These are phyloP conservation scores for Aspergillus nidulans DNA, from an alignment of 495 filamentous ascomycete genomes.

Conservation along the genomic window DNA sequence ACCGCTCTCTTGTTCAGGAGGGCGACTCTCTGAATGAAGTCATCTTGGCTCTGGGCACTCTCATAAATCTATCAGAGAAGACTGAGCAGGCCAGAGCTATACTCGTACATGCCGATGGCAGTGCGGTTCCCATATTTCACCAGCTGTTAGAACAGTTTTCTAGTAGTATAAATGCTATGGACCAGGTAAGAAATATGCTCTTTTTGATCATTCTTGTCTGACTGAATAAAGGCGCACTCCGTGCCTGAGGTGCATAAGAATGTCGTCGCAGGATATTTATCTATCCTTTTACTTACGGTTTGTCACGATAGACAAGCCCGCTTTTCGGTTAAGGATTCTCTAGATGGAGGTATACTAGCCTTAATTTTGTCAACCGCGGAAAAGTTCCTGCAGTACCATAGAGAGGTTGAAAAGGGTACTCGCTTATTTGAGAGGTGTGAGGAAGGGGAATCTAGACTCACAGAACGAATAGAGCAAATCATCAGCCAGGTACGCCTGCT, in stretches of 20 bases:
- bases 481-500: constrained; percentile 30
- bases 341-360: constrained; percentile 57
- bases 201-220: not conserved
- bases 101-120: constrained; percentile 25
- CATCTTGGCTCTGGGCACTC: constrained; percentile 72
- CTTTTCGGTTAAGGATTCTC: constrained; percentile 42
- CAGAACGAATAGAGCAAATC: constrained; percentile 53
- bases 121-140: constrained; percentile 32
- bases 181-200: constrained; percentile 36
- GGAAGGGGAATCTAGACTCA: constrained; percentile 47
- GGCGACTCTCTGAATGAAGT: constrained; percentile 60
- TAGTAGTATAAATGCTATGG: constrained; percentile 33
- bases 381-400: constrained; percentile 78
- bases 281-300: constrained; percentile 77
- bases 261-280: constrained; percentile 86
- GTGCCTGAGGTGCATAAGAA: constrained; percentile 79
- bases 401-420: constrained; percentile 58
- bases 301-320: constrained; percentile 56
- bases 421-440: constrained; percentile 18
- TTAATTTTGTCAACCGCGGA: constrained; percentile 71
- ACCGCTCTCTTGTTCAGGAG: constrained; percentile 40
- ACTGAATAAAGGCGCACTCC: constrained; percentile 63
- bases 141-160: constrained; percentile 42
- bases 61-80: constrained; percentile 87
- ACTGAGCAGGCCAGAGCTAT: constrained; percentile 49